Conservation (phyloP, 306 rosid species). For the Gastrolobium bilobum region DNA sequence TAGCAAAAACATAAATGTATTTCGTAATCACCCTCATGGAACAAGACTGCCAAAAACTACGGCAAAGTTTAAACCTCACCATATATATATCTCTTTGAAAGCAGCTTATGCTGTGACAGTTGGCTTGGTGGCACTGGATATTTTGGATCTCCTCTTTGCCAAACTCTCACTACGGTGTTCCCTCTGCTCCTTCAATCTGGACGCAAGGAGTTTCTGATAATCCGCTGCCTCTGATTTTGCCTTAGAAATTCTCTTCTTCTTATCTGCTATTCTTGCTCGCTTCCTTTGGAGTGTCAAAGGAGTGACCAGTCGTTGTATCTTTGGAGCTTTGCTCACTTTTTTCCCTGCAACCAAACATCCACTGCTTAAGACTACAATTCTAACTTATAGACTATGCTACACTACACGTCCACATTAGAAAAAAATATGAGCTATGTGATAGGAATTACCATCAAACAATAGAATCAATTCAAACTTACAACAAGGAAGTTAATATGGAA, state of each 20-base stretch:
- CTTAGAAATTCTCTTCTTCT: conserved; percentile 57
- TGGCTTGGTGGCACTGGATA: conserved; percentile 53
- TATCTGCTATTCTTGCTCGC: conserved; percentile 55
- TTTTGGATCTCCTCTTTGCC: conserved; percentile 53
- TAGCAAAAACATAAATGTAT: conserved; percentile 12
- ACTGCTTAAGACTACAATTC: background rate
- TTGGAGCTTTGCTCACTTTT: conserved; percentile 56
- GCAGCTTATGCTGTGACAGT: conserved; percentile 42
- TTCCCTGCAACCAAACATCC: conserved; percentile 47
- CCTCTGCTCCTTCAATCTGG: conserved; percentile 58
- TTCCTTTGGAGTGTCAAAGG: conserved; percentile 62
- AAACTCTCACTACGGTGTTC: conserved; percentile 55
- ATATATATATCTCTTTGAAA: background rate
- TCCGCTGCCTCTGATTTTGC: conserved; percentile 57
- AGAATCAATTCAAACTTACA: background rate
- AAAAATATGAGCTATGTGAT: background rate
- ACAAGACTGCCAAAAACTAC: conserved; percentile 37
- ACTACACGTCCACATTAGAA: background rate
- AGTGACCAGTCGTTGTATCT: conserved; percentile 54
- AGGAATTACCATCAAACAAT: background rate
- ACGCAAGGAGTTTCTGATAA: conserved; percentile 55
- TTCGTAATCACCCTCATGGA: conserved; percentile 3
- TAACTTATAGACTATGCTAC: too few species aligned
- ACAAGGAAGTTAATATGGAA: background rate
- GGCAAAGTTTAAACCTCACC: conserved; percentile 37